Conservation (phyloP, 2,329 filamentous ascomycete species). For the Hymenoscyphus albidus region DNA sequence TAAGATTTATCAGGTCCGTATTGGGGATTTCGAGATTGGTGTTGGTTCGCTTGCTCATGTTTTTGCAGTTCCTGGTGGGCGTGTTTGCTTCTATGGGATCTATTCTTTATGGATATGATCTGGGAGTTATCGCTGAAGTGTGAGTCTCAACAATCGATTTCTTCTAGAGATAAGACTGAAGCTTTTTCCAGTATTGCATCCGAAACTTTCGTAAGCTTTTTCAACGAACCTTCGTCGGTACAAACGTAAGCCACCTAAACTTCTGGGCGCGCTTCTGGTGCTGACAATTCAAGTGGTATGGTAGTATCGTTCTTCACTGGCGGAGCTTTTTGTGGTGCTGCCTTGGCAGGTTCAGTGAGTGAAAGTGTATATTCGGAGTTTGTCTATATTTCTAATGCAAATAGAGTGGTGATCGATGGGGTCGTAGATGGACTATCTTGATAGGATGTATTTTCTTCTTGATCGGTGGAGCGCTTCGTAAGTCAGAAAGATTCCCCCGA, state of each 20-base stretch:
- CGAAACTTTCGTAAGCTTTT: slow-evolving; percentile 40
- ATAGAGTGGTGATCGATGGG: slow-evolving; percentile 55
- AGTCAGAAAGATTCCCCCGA: not conserved
- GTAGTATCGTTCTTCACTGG: slow-evolving; percentile 76
- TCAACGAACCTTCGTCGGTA: slow-evolving; percentile 34
- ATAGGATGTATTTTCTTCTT: slow-evolving; percentile 68
- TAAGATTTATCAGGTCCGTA: slow-evolving; percentile 34
- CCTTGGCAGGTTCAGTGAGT: slow-evolving; percentile 37
- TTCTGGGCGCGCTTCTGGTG: not conserved
- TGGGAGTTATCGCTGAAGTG: slow-evolving; percentile 46
- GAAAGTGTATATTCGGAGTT: not conserved
- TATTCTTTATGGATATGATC: slow-evolving; percentile 52
- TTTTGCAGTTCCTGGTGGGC: slow-evolving; percentile 35
- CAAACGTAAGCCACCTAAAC: slow-evolving; percentile 26
- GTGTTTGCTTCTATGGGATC: slow-evolving; percentile 53
- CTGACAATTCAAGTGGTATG: slow-evolving; percentile 48
- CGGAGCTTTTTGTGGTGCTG: slow-evolving; percentile 56
- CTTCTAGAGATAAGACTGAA: not conserved
- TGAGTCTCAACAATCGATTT: slow-evolving; percentile 3
- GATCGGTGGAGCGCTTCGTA: slow-evolving; percentile 63
- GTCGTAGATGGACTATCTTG: slow-evolving; percentile 68
- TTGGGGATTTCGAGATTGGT: not conserved
- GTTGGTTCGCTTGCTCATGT: not conserved
- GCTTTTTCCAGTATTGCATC: slow-evolving; percentile 42
- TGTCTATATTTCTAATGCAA: not conserved